Percentiles rank a stretch among this genome's conserved stretches.
phyloP scores from a whole-genome alignment of 164 flowering plant species.

The Saururus chinensis region DNA sequence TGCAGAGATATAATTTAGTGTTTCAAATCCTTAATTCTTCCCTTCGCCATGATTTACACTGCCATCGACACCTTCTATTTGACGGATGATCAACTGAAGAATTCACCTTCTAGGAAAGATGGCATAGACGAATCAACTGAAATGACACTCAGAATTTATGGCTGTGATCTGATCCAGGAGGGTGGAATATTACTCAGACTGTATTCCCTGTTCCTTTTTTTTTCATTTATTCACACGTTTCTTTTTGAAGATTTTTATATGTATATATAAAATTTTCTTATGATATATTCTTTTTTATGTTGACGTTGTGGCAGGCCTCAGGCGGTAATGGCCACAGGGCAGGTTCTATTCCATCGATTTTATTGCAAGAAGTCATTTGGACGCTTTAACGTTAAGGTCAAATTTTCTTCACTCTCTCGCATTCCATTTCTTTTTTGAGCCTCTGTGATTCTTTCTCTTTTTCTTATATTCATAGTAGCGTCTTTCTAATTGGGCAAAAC shows the following conservation, averaged over 20 bases:
- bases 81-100: constrained; percentile 59
- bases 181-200: constrained; percentile 75
- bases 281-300: not conserved
- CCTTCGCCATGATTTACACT: constrained; percentile 59
- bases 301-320: constrained; percentile 56
- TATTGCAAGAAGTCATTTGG: constrained; percentile 95
- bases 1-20: not conserved
- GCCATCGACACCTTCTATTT: constrained; percentile 86
- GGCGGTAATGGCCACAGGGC: constrained; percentile 98
- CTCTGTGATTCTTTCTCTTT: too few species aligned
- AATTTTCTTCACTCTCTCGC: not conserved
- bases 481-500: too few species aligned
- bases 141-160: constrained; percentile 73
- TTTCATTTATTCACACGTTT: not conserved
- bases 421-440: too few species aligned
- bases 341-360: constrained; percentile 90
- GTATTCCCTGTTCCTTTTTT: constrained; percentile 25
- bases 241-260: not conserved
- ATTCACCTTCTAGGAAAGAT: constrained; percentile 86
- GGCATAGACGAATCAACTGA: constrained; percentile 73
- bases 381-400: constrained; percentile 88
- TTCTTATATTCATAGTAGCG: too few species aligned
- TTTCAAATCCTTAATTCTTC: not conserved
- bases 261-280: not conserved
- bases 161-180: constrained; percentile 91